Conservation (phyloP, 805 yeast species). For the Clavispora phyllophila region DNA sequence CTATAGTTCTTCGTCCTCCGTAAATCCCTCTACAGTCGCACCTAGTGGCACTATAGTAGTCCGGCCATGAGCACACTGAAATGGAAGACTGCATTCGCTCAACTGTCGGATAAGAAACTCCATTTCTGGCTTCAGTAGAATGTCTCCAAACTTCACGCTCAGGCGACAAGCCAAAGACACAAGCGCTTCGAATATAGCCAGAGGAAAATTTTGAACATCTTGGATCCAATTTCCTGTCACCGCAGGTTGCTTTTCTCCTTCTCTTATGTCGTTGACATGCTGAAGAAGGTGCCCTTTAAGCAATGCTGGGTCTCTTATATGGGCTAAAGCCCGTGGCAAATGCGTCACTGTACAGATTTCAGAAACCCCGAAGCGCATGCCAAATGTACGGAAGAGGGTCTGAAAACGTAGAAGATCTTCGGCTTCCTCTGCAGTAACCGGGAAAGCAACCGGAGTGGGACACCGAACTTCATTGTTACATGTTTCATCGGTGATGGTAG, state of each 20-base stretch:
- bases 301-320: background rate
- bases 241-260: background rate
- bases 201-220: constrained; percentile 39
- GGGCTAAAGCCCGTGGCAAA: constrained; percentile 30
- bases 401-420: constrained; percentile 18
- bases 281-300: background rate
- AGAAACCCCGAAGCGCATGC: constrained; percentile 24
- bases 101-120: constrained; percentile 37
- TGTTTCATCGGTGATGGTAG: constrained; percentile 16
- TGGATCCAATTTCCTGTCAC: constrained; percentile 16
- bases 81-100: constrained; percentile 52
- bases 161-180: constrained; percentile 63
- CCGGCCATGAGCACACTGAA: constrained; percentile 83
- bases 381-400: constrained; percentile 41
- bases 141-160: constrained; percentile 69
- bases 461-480: constrained; percentile 10
- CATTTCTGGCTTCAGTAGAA: constrained; percentile 42
- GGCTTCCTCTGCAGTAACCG: constrained; percentile 21
- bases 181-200: constrained; percentile 43
- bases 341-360: constrained; percentile 28
- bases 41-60: constrained; percentile 62
- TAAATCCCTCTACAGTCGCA: constrained; percentile 7
- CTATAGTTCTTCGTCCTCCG: constrained; percentile 4
- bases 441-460: constrained; percentile 11
- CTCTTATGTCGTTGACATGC: background rate